Percentiles rank a stretch among this genome's conserved stretches.
These are phyloP conservation scores for Scedosporium apiospermum DNA, from an alignment of 2,329 filamentous ascomycete genomes.

Conservation along the genomic window DNA sequence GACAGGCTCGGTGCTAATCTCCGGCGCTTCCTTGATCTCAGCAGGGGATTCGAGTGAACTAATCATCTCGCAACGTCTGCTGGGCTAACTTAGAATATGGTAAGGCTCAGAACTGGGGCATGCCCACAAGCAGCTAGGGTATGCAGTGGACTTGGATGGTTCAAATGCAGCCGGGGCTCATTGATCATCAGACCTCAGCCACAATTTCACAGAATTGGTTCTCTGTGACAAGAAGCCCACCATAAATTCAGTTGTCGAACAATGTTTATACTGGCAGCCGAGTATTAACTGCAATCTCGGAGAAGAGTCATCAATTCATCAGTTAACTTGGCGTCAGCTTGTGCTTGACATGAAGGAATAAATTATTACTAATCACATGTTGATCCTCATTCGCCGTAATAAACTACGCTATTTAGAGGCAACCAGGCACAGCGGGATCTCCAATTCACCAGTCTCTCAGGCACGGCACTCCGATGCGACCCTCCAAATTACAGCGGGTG, in stretches of 20 bases:
- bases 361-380: neutral
- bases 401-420: neutral
- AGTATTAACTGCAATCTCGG: too few species aligned
- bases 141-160: too few species aligned
- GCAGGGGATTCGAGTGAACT: neutral
- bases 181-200: too few species aligned
- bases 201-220: too few species aligned
- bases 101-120: neutral
- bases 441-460: neutral
- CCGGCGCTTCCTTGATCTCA: neutral
- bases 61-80: neutral
- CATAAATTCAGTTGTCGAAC: too few species aligned
- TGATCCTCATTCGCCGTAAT: neutral
- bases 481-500: neutral
- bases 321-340: neutral
- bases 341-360: neutral
- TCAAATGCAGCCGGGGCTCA: too few species aligned
- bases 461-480: neutral
- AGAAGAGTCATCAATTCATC: neutral
- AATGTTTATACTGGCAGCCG: too few species aligned
- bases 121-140: neutral
- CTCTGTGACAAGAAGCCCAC: too few species aligned
- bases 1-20: neutral
- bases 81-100: too few species aligned
- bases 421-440: neutral